A percentile compares a stretch with the other conserved stretches of the same genome.
Conservation (phyloP, 805 yeast genomes). For the Limtongia smithiae region DNA sequence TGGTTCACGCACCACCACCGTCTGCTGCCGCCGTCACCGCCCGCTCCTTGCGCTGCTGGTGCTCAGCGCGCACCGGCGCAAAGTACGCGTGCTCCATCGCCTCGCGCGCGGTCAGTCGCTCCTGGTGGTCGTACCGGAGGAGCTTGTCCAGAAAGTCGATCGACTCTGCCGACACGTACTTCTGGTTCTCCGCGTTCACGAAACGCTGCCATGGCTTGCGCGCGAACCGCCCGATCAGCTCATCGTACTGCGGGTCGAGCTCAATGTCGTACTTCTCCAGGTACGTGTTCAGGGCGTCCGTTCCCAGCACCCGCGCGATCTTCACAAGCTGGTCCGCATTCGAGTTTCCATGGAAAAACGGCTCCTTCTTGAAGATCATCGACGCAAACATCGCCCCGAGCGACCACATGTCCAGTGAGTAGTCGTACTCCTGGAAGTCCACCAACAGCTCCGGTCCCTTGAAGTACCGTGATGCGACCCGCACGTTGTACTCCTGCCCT, state of each 20-base stretch:
- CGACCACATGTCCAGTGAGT: conserved; percentile 90
- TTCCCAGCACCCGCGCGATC: conserved; percentile 82
- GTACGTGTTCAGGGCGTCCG: conserved; percentile 70
- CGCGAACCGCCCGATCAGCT: conserved; percentile 64
- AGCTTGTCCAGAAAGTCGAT: conserved; percentile 78
- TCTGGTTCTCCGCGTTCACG: conserved; percentile 64
- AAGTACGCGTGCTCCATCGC: conserved; percentile 66
- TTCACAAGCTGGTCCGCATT: conserved; percentile 89
- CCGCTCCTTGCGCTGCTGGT: conserved; percentile 16
- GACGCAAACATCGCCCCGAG: conserved; percentile 92
- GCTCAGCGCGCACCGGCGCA: conserved; percentile 36
- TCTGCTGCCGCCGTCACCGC: conserved; percentile 1
- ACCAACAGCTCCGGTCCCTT: conserved; percentile 91
- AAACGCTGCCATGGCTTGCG: conserved; percentile 85
- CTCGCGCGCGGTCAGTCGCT: conserved; percentile 81
- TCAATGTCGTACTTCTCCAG: conserved; percentile 66
- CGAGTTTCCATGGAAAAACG: conserved; percentile 87
- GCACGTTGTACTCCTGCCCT: conserved; percentile 82
- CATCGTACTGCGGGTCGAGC: conserved; percentile 72
- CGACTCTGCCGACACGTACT: conserved; percentile 65
- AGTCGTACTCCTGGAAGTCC: conserved; percentile 83
- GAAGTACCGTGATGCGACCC: conserved; percentile 90
- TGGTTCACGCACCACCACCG: no score
- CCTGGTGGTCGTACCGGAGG: conserved; percentile 81
- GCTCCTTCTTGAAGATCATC: conserved; percentile 83